Evolutionary conservation across 73 alveolate species (phyloP).

Genomic region (Paramecium tetraurelia): DNA sequence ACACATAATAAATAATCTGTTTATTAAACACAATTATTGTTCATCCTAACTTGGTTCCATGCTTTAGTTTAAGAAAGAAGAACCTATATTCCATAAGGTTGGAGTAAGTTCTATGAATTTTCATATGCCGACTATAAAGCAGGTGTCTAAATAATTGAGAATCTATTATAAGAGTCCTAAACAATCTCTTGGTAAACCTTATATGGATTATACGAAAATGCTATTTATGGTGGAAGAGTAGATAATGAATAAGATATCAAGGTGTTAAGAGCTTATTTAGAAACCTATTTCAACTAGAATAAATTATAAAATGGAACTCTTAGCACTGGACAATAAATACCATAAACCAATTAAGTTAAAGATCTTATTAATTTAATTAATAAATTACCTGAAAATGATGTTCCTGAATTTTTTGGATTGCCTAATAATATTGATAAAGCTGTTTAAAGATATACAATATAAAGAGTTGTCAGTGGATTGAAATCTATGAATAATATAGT

Average conservation of each 20-base stretch:
- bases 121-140: constrained; percentile 98
- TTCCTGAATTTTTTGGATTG: constrained; percentile 98
- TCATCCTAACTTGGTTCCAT: constrained; percentile 99
- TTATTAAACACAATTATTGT: constrained; percentile 89
- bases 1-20: constrained; percentile 85
- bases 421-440: constrained; percentile 98
- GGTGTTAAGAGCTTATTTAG: constrained; percentile 95
- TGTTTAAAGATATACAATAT: constrained; percentile 96
- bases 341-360: constrained; percentile 69
- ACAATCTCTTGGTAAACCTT: constrained; percentile 96
- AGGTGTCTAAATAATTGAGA: constrained; percentile 62
- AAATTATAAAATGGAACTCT: constrained; percentile 80
- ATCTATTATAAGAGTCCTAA: constrained; percentile 43
- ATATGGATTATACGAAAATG: constrained; percentile 97
- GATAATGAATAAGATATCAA: constrained; percentile 98
- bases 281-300: constrained; percentile 86
- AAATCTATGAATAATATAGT: constrained; percentile 90
- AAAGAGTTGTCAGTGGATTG: constrained; percentile 82
- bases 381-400: constrained; percentile 96
- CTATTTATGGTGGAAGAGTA: constrained; percentile 99
- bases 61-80: constrained; percentile 99
- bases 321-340: constrained; percentile 67
- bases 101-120: constrained; percentile 99
- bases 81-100: constrained; percentile 99
- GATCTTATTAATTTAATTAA: constrained; percentile 89